Conservation (phyloP, 2,329 filamentous ascomycete species). For the Penicillium sp. region DNA sequence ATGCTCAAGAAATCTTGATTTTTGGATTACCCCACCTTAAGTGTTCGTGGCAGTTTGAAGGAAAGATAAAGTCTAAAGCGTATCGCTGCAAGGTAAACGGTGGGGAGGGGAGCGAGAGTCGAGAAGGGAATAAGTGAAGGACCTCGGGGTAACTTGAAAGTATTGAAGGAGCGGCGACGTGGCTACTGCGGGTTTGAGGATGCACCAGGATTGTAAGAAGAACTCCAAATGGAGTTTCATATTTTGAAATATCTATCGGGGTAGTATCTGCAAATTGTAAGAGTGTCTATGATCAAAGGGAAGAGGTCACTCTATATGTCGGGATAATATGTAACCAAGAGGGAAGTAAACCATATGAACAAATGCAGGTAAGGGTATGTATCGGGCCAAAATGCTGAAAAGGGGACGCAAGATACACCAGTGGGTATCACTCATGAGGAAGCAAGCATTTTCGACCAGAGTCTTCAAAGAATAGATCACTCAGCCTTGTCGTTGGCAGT, state of each 20-base stretch:
- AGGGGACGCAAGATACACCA: background rate
- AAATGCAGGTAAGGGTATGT: constrained; percentile 1
- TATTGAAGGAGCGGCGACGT: too few species aligned
- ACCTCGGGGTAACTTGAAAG: too few species aligned
- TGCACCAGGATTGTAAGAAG: background rate
- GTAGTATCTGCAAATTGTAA: constrained; percentile 8
- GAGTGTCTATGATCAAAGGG: constrained; percentile 13
- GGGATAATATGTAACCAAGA: constrained; percentile 1
- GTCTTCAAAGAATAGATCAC: background rate
- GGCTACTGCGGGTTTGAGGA: too few species aligned
- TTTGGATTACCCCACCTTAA: too few species aligned
- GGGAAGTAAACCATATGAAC: background rate
- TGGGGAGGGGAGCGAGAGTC: too few species aligned
- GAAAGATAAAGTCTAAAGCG: too few species aligned
- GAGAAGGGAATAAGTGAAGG: too few species aligned
- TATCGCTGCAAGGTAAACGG: too few species aligned
- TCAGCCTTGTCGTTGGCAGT: constrained; percentile 10
- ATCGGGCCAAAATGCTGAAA: constrained; percentile 7
- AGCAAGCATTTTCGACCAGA: background rate
- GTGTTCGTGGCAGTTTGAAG: too few species aligned
- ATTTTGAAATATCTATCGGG: constrained; percentile 9
- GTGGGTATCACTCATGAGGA: background rate
- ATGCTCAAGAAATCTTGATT: too few species aligned
- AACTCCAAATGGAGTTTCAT: background rate
- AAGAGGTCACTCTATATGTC: constrained; percentile 3